Base-by-base conservation (phyloP, 345 rosid species). In the Gossypioides kirkii region DNA sequence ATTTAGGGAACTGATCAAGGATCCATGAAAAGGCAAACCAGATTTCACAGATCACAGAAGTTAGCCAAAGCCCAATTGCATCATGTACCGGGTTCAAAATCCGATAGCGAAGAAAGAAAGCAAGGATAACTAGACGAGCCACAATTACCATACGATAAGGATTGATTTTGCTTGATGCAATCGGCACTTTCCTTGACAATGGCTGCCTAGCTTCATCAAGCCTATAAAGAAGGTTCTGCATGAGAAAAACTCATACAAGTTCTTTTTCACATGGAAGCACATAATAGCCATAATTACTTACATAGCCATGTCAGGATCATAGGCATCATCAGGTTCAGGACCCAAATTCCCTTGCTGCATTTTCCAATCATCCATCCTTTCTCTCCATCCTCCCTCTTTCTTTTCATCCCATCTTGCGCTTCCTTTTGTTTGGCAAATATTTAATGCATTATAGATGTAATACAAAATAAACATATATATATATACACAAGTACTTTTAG, bases 1-100 rank as follows among this genome's bases (percentile, higher is more conserved):
- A 92, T 80, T 92, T 95, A 55, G 98, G 98, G 77, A 92, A 94
- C 90, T 94, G 97, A 86, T 94, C 98, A 55, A 94, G 97, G 77
- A 94, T 94, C 98, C 95, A 94, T 2, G 98, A 94, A 71, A 94
- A 59, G 2, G 98, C 98, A 56, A 94, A 94, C 98, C 97, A 92
- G 78, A 94, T 89, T 81, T 94, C 95, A 77, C 97, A 95, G 73
- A 87, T 83, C 32, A 92, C 86, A 76, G 99, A 90, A 54, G 91
- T 92, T 67, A 92, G 84, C 99, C 99, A 95, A 69, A 95, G 91
- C 20, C 97, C 96, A 60, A 91, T 75, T 10, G 98, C 98, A 73
- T 95, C 91, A 45, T 88, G 91, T 45, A 88, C 98, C 0, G 99
- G 99, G 73, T 95, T 89, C 90, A 89, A 50, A 38, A 92, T 80